Base-by-base conservation (phyloP, 129 eudicot genomes). In the Flaveria linearis region DNA sequence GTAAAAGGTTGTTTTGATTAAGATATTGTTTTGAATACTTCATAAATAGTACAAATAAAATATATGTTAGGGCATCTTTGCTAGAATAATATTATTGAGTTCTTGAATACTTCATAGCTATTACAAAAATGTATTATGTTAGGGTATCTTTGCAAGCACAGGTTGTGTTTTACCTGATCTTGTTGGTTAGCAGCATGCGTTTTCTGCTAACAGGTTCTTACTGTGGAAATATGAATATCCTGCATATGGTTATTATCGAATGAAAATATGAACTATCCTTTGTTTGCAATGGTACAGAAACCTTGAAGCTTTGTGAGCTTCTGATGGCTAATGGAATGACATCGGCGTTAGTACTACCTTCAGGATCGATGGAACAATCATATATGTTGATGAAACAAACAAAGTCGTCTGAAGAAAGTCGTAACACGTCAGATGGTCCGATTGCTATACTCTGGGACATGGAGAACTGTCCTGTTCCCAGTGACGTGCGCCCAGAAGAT, bases 401-500 rank as follows among this genome's bases (percentile, higher is more conserved):
- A 20, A 78, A 70, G 43, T 61, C 75, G 16, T 55, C 80, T 57
- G 88, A 80, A 49, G 86, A 82, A 74, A 77, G 12, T 25, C 85
- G 52, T 68, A 83, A 26, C 39, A 58, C 78, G 7, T 22, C 75
- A 20, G 78, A 85, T 16, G 94, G 97, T 50, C 97, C 93, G 17
- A 94, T 94, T 66, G 90, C 92, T 15, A 89, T 94, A 53, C 88
- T 94, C 4, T 94, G 98, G 98, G 98, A 94, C 86, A 94, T 94
- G 76, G 98, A 94, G 73, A 94, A 94, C 81, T 94, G 98, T 70
- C 97, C 96, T 11, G 87, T 94, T 42, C 98, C 98, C 7, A 87
- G 84, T 74, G 93, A 87, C 68, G 88, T 94, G 2, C 87, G 93
- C 3, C 91, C 98, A 8, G 98, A 94, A 73, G 97, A 94, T 20